Evolutionary conservation across 805 yeast genomes (phyloP).

Genomic region (Starmerella lactis-condensi): DNA sequence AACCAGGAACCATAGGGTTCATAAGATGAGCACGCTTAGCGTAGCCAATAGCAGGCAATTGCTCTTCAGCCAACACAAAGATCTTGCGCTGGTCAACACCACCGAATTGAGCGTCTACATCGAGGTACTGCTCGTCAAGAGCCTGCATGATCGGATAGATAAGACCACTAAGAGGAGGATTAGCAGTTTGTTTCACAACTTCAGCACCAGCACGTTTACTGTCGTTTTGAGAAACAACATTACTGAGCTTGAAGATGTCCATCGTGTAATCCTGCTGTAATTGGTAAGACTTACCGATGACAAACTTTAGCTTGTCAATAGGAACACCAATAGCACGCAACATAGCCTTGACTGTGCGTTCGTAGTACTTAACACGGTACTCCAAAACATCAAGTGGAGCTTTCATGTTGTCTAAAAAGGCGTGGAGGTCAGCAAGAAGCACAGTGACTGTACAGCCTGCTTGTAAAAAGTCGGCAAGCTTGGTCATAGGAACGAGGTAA

Average conservation of each 20-base stretch:
- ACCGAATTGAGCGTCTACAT: conserved; percentile 87
- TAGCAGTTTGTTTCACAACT: conserved; percentile 91
- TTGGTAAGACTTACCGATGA: conserved; percentile 82
- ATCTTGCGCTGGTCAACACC: conserved; percentile 98
- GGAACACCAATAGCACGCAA: conserved; percentile 78
- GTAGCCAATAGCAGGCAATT: conserved; percentile 71
- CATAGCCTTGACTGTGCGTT: conserved; percentile 62
- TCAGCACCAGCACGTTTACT: conserved; percentile 99
- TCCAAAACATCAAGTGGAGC: conserved; percentile 86
- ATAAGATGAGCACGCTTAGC: conserved; percentile 94
- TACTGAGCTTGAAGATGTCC: conserved; percentile 76
- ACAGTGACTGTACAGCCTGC: conserved; percentile 94
- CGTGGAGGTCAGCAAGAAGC: conserved; percentile 86
- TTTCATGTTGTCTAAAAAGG: conserved; percentile 94
- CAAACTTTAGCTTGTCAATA: conserved; percentile 67
- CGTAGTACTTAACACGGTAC: conserved; percentile 81
- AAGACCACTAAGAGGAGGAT: conserved; percentile 81
- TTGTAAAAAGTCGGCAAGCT: conserved; percentile 78
- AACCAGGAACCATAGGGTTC: conserved; percentile 98
- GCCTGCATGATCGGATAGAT: conserved; percentile 99
- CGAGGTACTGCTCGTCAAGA: conserved; percentile 78
- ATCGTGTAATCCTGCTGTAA: conserved; percentile 55
- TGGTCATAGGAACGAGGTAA: conserved; percentile 94
- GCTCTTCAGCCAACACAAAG: conserved; percentile 91
- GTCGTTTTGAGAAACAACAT: conserved; percentile 77